Base-by-base conservation (phyloP, 257 asterid species). In the Plantago major region DNA sequence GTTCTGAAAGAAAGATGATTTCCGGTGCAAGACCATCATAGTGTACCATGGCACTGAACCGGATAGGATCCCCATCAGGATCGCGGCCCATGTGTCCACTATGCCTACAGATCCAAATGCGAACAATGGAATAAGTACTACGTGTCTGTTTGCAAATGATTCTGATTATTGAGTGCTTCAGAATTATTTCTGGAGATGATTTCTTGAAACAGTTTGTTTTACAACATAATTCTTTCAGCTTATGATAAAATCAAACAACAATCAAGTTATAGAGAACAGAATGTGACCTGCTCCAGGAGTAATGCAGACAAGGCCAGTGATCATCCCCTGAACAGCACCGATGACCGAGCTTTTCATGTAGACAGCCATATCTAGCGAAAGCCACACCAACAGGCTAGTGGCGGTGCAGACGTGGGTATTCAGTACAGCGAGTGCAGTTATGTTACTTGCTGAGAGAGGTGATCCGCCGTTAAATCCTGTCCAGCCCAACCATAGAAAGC, bases 401-500 rank as follows among this genome's bases (percentile, higher is more conserved):
- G 94, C 94, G 6, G 95, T 82, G 76, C 94, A 84, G 13, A 87
- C 57, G 64, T 87, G 94, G 18, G 95, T 87, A 62, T 87, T 87
- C 7, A 87, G 58, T 14, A 87, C 72, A 0, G 95, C 95, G 3
- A 84, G 80, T 2, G 94, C 82, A 0, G 95, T 48, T 30, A 77
- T 73, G 6, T 46, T 44, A 60, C 66, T 76, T 0, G 90, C 89
- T 2, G 82, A 78, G 8, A 82, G 64, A 0, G 93, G 86, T 3
- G 90, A 77, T 15, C 95, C 95, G 10, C 95, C 95, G 67, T 87
- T 87, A 65, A 87, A 87, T 10, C 94, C 95, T 2, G 84, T 79
- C 94, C 95, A 87, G 0, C 94, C 95, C 88, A 84, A 73, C 94
- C 95, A 84, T 3, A 87, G 67, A 42, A 87, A 74, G 0, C 95